phyloP scores from a whole-genome alignment of 2,329 filamentous ascomycete species.

The Aspergillus sp. region DNA sequence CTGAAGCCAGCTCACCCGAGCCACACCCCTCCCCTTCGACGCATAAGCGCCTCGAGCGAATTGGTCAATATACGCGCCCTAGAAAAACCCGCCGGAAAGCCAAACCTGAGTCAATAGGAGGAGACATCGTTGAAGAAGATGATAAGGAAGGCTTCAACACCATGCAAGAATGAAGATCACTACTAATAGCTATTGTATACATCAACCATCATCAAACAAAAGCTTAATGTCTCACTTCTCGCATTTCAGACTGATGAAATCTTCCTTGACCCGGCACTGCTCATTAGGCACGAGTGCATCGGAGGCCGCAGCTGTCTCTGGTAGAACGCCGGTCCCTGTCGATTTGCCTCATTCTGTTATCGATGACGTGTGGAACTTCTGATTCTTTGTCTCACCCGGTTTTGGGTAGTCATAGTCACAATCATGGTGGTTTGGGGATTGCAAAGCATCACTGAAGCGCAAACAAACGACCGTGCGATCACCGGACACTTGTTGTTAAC shows the following conservation, averaged over 20 bases:
- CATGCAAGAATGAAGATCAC: not conserved
- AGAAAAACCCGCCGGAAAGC: not conserved
- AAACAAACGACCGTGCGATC: not conserved
- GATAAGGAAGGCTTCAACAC: not conserved
- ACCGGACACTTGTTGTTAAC: conserved; percentile 5
- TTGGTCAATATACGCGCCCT: conserved; percentile 8
- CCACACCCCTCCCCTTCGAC: conserved; percentile 13
- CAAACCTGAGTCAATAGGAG: not conserved
- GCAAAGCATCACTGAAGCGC: not conserved
- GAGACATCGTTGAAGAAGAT: not conserved
- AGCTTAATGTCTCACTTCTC: conserved; percentile 10
- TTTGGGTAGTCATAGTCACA: not conserved
- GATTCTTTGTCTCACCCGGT: not conserved
- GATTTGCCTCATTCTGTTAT: conserved; percentile 9
- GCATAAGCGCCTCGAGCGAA: conserved; percentile 13
- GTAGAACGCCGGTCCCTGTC: not conserved
- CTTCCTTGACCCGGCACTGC: conserved; percentile 5
- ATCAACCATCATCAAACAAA: not conserved
- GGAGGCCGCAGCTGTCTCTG: not conserved
- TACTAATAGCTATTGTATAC: not conserved
- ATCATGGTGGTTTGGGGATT: not conserved
- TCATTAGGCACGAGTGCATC: conserved; percentile 22
- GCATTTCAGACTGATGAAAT: conserved; percentile 10
- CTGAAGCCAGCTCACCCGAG: conserved; percentile 21
- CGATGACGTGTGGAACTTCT: not conserved